Conservation (phyloP, 2,329 filamentous ascomycete species). For the Alternaria ethzedia region DNA sequence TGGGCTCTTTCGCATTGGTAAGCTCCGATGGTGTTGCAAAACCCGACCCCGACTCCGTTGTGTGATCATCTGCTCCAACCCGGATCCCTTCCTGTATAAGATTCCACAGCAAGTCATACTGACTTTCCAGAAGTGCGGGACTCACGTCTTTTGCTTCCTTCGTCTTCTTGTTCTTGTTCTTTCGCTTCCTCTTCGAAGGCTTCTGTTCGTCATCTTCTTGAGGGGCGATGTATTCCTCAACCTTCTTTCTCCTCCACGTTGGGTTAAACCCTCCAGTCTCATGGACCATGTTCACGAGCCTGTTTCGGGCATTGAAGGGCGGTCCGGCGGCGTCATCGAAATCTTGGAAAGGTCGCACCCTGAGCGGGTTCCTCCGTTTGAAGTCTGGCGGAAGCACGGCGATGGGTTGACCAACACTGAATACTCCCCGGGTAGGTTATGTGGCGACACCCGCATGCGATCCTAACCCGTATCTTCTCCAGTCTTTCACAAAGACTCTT, state of each 20-base stretch:
- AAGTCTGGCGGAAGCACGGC: neutral
- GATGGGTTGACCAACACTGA: neutral
- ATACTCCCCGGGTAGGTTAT: neutral
- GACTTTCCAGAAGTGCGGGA: neutral
- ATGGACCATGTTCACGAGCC: neutral
- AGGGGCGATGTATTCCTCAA: neutral
- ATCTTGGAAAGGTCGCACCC: neutral
- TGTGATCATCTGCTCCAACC: neutral
- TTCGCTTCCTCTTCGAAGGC: neutral
- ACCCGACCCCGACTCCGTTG: neutral
- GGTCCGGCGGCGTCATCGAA: neutral
- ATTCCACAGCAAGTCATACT: neutral
- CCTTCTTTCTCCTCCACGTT: neutral
- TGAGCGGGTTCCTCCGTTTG: neutral
- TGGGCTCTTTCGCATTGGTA: neutral
- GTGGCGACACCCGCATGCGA: neutral
- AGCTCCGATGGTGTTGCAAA: neutral
- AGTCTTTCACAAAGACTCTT: neutral
- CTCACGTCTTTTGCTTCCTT: neutral
- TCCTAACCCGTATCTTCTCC: neutral
- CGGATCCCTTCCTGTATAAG: neutral
- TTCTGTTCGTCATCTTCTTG: neutral
- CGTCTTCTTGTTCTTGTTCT: neutral
- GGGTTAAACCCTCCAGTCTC: neutral
- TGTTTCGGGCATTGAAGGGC: neutral